These are phyloP conservation scores for Diaporthe sp. DNA, from an alignment of 2,329 filamentous ascomycete genomes.

Conservation along the genomic window DNA sequence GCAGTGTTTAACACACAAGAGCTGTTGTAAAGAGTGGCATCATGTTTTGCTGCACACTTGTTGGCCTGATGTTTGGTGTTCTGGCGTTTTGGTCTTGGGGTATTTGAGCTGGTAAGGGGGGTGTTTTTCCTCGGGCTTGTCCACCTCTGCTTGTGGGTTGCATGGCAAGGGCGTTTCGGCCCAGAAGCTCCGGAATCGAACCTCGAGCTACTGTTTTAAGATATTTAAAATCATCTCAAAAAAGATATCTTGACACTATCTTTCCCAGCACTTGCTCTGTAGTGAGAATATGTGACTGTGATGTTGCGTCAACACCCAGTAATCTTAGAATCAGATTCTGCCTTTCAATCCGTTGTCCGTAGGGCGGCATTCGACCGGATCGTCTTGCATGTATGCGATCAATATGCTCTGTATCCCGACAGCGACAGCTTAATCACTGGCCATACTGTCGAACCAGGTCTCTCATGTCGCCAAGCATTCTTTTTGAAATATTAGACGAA, in stretches of 20 bases:
- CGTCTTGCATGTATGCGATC: background rate
- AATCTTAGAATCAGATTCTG: too few relatives aligned
- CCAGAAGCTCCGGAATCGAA: background rate
- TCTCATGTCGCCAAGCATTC: conserved; percentile 9
- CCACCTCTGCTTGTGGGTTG: conserved; percentile 18
- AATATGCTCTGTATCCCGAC: background rate
- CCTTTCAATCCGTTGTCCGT: background rate
- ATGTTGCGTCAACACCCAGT: background rate
- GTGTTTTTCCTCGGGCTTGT: background rate
- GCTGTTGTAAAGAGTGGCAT: background rate
- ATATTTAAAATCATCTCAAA: background rate
- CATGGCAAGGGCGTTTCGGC: conserved; percentile 23
- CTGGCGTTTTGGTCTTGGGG: conserved; percentile 17
- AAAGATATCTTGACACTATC: background rate
- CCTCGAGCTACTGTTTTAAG: background rate
- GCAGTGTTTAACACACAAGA: background rate
- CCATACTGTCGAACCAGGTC: background rate
- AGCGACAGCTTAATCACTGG: background rate
- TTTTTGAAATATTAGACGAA: background rate
- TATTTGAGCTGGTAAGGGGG: background rate
- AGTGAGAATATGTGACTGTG: background rate
- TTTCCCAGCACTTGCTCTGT: background rate
- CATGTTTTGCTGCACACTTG: conserved; percentile 20
- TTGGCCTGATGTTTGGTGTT: conserved; percentile 14
- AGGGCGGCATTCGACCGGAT: background rate